Evolutionary conservation across 2,329 filamentous ascomycete genomes (phyloP), one percentile per base, ranked within the genome.

Genomic region (Colletotrichum musae): DNA sequence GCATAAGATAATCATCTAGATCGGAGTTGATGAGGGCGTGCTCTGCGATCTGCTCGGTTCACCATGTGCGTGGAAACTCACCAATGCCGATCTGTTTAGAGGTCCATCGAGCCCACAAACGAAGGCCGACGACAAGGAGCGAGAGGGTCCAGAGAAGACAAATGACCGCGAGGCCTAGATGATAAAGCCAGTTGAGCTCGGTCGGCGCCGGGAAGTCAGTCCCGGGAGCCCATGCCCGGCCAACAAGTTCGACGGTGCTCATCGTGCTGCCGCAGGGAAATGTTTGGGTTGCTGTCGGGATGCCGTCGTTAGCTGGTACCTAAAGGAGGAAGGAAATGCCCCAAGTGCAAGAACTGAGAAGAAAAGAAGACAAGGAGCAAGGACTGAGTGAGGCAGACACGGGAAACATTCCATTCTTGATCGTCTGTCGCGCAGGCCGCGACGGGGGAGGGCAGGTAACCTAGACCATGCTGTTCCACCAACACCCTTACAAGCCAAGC

Each of bases 1-100:
- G 21, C 15, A 75, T 73, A 26, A 74, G 67, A 52, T 72, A 73
- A 50, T 76, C 74, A 58, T 75, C 74, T 74, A 57, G 5, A 28
- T 18, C 36, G 47, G 62, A 36, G 16, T 26, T 43, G 43, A 53
- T 72, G 54, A 68, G 63, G 9, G n/a, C 58, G 32, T 21, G 39
- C 43, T 54, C 58, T 21, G 32, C 7, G 24, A n/a, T 59, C 32
- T 39, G 6, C 18, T 18, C 13, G 36, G 12, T 45, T 26, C 39
- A 21, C 39, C 39, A 43, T 13, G 28, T n/a, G 16, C 5, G 28
- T 18, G 43, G 53, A 58, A 13, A 71, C 71, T 43, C 66, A 72
- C 71, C 71, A 16, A 64, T n/a, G 36, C 71, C 71, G 16, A 72
- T 36, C 48, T 70, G 71, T 50, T 72, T 72, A 12, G 64, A 58